Evolutionary conservation across 2,329 filamentous ascomycete species (phyloP), one percentile per base, ranked within the genome.

Genomic region (Pezicula carpinea): DNA sequence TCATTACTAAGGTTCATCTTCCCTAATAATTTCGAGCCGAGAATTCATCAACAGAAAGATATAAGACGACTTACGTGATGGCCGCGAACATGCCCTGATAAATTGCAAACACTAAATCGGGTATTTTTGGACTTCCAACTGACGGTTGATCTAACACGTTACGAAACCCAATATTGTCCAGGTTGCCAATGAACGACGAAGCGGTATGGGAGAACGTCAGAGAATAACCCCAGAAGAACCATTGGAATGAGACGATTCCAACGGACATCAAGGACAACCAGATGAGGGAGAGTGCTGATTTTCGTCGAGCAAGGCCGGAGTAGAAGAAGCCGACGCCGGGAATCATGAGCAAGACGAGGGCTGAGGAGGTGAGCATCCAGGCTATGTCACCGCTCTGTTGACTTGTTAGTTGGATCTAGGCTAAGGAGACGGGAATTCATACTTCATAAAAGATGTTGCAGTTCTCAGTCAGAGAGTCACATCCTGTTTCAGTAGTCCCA

Each of bases 261-360:
- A 83, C 80, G 15, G 87, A 80, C 85, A 95, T 93, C 61, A 93
- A 75, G 5, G 87, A 91, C 14, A 95, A 80, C 87, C 88, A 93
- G 67, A 95, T 87, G 49, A 95, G 73, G 18, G 89, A 92, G 43
- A 95, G 74, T 6, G 89, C 89, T 1, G 88, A 93, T 69, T 95
- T 95, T 61, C 89, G 79, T 50, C 89, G 82, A n/a, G 89, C 88
- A 21, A 95, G 81, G 46, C 89, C 89, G 5, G 87, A 92, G 71
- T 95, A 95, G 75, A 95, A 95, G 76, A 95, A 93, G 14, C 56
- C 89, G 57, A 95, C 87, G 51, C 89, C 89, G 1, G 89, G 89
- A 68, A 95, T 89, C 89, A 95, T 95, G 57, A 95, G 79, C 57
- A 93, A 72, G 43, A 95, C 89, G 43, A 95, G 76, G 11, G 87